Percentiles rank a stretch among this genome's conserved stretches.
Evolutionary conservation across 345 rosid genomes (phyloP).

Genomic region (Lepidium sativum): DNA sequence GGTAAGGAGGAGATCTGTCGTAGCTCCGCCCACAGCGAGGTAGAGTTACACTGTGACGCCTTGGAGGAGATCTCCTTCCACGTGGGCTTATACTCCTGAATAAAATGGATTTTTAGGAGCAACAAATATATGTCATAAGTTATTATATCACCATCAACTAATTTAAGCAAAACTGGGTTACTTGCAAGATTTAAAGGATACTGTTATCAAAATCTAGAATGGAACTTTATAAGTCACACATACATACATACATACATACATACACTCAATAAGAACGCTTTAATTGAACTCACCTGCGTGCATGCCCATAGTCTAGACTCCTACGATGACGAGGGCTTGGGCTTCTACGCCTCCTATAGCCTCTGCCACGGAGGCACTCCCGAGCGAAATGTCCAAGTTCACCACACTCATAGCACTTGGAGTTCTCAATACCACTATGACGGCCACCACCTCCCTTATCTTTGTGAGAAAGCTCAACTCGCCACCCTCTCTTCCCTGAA

Average conservation of each 20-base stretch:
- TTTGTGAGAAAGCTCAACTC: constrained; percentile 75
- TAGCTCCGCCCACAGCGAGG: constrained; percentile 52
- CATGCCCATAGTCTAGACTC: constrained; percentile 67
- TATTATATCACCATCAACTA: not conserved
- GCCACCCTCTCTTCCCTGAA: constrained; percentile 77
- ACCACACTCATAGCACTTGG: constrained; percentile 81
- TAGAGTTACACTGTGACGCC: constrained; percentile 49
- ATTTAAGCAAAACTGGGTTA: not conserved
- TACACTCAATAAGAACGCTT: not conserved
- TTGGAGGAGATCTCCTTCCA: constrained; percentile 63
- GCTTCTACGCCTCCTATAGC: constrained; percentile 56
- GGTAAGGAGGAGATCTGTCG: constrained; percentile 70
- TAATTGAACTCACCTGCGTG: constrained; percentile 40
- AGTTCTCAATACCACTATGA: constrained; percentile 51
- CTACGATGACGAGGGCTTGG: constrained; percentile 60
- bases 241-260: no score
- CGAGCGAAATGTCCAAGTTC: constrained; percentile 83
- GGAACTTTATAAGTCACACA: not conserved
- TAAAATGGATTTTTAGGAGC: not conserved
- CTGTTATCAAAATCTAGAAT: not conserved
- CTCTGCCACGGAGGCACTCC: constrained; percentile 60
- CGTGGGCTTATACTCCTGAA: constrained; percentile 66
- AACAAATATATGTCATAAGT: not conserved
- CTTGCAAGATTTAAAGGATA: not conserved
- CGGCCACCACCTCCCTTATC: constrained; percentile 59